Evolutionary conservation across 345 rosid genomes (phyloP).

Genomic region (Erucastrum elatum): DNA sequence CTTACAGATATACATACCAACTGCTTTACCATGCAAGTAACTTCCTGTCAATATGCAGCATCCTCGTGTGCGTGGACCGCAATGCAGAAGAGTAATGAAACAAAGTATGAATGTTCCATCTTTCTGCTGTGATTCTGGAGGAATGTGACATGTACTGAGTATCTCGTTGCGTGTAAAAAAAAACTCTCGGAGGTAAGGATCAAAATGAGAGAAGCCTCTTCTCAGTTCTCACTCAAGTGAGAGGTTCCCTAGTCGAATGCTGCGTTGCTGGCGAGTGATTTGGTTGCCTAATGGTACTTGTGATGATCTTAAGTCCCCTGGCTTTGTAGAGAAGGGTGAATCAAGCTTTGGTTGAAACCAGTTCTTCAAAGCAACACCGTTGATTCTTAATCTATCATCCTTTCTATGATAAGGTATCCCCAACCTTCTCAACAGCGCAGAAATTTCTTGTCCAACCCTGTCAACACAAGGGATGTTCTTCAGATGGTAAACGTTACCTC

Average conservation of each 20-base stretch:
- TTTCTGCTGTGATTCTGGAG: constrained; percentile 19
- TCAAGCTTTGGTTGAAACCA: constrained; percentile 85
- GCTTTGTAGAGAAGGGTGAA: constrained; percentile 65
- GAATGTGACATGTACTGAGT: constrained; percentile 25
- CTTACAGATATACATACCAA: constrained; percentile 30
- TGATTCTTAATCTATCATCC: constrained; percentile 71
- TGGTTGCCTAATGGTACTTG: constrained; percentile 58
- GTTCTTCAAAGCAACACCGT: constrained; percentile 67
- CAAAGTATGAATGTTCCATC: constrained; percentile 15
- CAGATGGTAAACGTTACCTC: neutral
- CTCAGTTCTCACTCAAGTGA: constrained; percentile 51
- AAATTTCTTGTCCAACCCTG: constrained; percentile 67
- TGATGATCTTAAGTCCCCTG: constrained; percentile 54
- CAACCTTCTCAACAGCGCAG: constrained; percentile 73
- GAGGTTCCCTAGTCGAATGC: constrained; percentile 65
- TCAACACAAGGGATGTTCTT: constrained; percentile 26
- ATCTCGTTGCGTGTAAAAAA: constrained; percentile 27
- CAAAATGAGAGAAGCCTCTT: constrained; percentile 34
- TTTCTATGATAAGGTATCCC: constrained; percentile 72
- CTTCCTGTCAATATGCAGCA: constrained; percentile 23
- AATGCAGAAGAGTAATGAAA: constrained; percentile 13
- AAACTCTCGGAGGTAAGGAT: constrained; percentile 28
- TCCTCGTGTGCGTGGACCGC: constrained; percentile 10
- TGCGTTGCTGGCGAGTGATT: constrained; percentile 72
- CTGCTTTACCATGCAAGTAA: constrained; percentile 12